A percentile compares a stretch with the other conserved stretches of the same genome.
Conservation (phyloP, 805 yeast species). For the Sugiyamaella smithiae region DNA sequence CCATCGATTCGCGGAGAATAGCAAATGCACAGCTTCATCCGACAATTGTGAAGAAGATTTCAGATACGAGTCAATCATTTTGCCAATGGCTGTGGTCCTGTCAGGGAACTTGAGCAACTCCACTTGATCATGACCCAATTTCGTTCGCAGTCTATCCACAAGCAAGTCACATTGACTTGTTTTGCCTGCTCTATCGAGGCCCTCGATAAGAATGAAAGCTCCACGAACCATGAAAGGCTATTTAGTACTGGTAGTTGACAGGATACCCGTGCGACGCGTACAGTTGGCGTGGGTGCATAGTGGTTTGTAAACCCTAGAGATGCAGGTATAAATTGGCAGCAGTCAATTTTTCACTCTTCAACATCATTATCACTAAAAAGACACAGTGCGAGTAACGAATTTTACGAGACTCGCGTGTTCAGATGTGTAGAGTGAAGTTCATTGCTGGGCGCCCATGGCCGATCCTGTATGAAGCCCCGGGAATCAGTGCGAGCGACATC, state of each 20-base stretch:
- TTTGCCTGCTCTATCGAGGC: constrained; percentile 93
- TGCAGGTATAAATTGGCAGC: constrained; percentile 5
- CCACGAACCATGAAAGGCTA: constrained; percentile 49
- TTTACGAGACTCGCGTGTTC: not conserved
- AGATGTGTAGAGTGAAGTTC: constrained; percentile 27
- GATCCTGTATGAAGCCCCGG: constrained; percentile 31
- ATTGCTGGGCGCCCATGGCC: constrained; percentile 37
- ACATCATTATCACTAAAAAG: constrained; percentile 22
- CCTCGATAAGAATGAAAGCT: constrained; percentile 77
- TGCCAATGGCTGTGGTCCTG: constrained; percentile 77
- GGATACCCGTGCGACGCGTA: too few species aligned
- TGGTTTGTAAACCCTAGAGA: not conserved
- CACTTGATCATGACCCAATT: constrained; percentile 35
- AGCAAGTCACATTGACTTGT: constrained; percentile 69
- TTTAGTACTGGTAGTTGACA: too few species aligned
- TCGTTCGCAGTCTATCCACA: constrained; percentile 29
- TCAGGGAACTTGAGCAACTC: constrained; percentile 80
- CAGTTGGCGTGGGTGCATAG: not conserved
- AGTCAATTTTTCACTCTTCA: constrained; percentile 15
- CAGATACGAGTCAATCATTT: constrained; percentile 70
- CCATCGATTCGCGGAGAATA: constrained; percentile 96
- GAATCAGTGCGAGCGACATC: constrained; percentile 37
- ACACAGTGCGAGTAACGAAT: too few species aligned
- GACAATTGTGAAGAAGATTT: constrained; percentile 45
- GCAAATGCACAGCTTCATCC: constrained; percentile 80